Conservation (phyloP, 768 basidiomycete species). For the Russula virescens region DNA sequence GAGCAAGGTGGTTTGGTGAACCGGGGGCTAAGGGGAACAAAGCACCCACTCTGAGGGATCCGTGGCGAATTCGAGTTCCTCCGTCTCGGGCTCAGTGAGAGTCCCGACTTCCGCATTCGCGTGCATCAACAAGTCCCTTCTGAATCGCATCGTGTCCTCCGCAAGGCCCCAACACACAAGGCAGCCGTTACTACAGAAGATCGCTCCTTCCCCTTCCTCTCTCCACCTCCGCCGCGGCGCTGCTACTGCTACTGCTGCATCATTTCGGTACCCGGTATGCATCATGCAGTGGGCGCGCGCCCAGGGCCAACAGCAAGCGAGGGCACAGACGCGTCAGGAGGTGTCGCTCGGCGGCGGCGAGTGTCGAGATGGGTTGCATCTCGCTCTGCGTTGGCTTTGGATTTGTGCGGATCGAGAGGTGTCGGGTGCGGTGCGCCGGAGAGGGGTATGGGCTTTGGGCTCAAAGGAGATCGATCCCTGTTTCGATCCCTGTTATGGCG, state of each 20-base stretch:
- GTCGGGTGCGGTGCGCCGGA: slow-evolving; percentile 77
- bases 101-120: slow-evolving; percentile 57
- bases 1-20: no score
- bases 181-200: slow-evolving; percentile 88
- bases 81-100: slow-evolving; percentile 69
- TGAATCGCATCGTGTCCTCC: slow-evolving; percentile 70
- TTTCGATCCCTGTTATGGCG: slow-evolving; percentile 41
- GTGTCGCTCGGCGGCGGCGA: slow-evolving; percentile 84
- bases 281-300: slow-evolving; percentile 60
- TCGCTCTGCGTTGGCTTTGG: slow-evolving; percentile 80
- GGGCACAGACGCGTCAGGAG: slow-evolving; percentile 55
- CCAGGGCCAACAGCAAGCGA: slow-evolving; percentile 42
- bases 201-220: slow-evolving; percentile 57
- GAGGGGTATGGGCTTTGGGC: slow-evolving; percentile 75
- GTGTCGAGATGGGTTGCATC: slow-evolving; percentile 75
- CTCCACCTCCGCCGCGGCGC: no score
- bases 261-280: slow-evolving; percentile 76
- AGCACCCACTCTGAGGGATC: slow-evolving; percentile 73
- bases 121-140: slow-evolving; percentile 51
- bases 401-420: slow-evolving; percentile 83
- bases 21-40: no score
- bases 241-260: not conserved
- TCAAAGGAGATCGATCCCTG: slow-evolving; percentile 41
- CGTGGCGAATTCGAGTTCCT: slow-evolving; percentile 88
- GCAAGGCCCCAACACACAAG: slow-evolving; percentile 88